Evolutionary conservation across 805 yeast species (phyloP), one percentile per base, ranked within the genome.

Genomic region (Kazachstania africana): DNA sequence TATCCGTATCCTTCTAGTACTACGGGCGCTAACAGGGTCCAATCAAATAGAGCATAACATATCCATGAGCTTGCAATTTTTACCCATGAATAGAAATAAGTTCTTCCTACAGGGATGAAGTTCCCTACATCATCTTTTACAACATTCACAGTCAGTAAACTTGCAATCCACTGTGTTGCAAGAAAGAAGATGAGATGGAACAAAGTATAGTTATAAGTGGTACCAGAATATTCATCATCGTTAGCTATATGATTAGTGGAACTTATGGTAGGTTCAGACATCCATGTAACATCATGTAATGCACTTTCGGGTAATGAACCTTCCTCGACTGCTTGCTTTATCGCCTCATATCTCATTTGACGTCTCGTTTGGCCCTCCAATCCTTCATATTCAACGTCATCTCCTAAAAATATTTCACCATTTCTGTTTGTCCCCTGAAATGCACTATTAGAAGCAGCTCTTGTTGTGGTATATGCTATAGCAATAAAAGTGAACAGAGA

Each of bases 141-240:
- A 21, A 91, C 96, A 48, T 87, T 88, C 58, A 88, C 81, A 0
- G 98, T 91, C 34, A 91, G 65, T 37, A 91, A 64, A 1, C 95
- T 84, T 1, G 97, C 95, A 26, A 87, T 85, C 72, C 94, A 93
- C 55, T 88, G 97, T 1, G 98, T 88, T 0, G 98, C 98, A 38
- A 91, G 63, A 53, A 91, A 76, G 65, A 91, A 91, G 18, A 91
- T 82, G 20, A 88, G 52, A 55, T 91, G 98, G 66, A 91, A 91
- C 28, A 88, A 60, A 5, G 83, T 66, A 55, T 87, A 87, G 56
- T 82, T 84, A 61, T 87, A 87, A 50, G 76, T 78, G 1, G 88
- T 83, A 28, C 67, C 62, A 42, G 77, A 82, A 29, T 75, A 82
- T 39, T 77, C 84, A 14, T 60, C 62, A 14, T 58, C 68, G 24